Conservation (phyloP, 352 stramenopile genomes). For the Lagenidium giganteum region DNA sequence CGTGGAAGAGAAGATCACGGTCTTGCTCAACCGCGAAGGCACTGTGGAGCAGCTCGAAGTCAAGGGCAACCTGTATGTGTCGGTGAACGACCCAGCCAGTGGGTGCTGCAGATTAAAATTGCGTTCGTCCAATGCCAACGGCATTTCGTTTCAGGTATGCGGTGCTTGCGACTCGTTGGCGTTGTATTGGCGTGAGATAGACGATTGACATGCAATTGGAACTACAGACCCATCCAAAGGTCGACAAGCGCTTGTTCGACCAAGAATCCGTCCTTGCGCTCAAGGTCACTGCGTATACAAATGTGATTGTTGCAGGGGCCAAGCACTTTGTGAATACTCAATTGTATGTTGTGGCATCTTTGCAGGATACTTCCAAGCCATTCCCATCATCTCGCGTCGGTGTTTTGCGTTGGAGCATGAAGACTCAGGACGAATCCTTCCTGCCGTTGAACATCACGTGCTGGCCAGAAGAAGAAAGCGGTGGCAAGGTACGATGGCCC, state of each 20-base stretch:
- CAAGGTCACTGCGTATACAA: too few relatives aligned
- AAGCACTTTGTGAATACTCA: neutral
- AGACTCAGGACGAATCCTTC: constrained; percentile 84
- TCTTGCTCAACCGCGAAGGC: constrained; percentile 76
- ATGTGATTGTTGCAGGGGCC: neutral
- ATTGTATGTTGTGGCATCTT: neutral
- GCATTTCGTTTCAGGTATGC: constrained; percentile 68
- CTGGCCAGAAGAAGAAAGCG: constrained; percentile 82
- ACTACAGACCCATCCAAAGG: constrained; percentile 71
- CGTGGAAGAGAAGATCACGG: constrained; percentile 86
- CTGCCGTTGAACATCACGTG: constrained; percentile 84
- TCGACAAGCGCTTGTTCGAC: constrained; percentile 87
- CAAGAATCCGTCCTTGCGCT: constrained; percentile 72
- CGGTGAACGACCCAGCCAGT: constrained; percentile 70
- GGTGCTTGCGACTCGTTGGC: too few relatives aligned
- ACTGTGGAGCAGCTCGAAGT: constrained; percentile 82
- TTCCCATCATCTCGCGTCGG: constrained; percentile 79
- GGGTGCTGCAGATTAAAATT: constrained; percentile 72
- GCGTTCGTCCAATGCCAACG: constrained; percentile 53
- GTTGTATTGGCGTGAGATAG: neutral
- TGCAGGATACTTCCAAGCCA: constrained; percentile 67
- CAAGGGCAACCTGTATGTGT: constrained; percentile 84
- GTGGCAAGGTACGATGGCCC: constrained; percentile 46
- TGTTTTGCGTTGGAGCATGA: constrained; percentile 82
- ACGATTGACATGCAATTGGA: neutral